Evolutionary conservation across 768 basidiomycete species (phyloP).

Genomic region (Lactarius pseudohatsudake): DNA sequence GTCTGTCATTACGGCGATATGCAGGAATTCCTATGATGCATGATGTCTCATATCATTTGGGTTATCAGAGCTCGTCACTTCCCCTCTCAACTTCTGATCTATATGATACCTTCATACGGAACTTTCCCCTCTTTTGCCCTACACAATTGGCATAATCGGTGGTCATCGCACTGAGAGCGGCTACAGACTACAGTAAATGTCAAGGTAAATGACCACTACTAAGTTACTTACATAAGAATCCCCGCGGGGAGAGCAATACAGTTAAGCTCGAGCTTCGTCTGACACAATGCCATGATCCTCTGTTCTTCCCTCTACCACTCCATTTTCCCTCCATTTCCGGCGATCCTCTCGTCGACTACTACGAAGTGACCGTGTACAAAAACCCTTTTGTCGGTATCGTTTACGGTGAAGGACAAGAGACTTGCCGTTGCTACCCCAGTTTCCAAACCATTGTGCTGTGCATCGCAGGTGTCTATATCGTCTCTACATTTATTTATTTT

Average conservation of each 20-base stretch:
- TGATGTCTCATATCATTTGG: too few relatives aligned
- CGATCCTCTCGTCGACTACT: neutral
- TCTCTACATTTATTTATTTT: neutral
- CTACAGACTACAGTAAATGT: neutral
- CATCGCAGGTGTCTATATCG: slow-evolving; percentile 9
- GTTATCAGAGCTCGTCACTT: too few relatives aligned
- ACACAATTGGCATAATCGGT: neutral
- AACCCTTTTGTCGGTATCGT: slow-evolving; percentile 18
- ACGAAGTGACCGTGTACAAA: slow-evolving; percentile 12
- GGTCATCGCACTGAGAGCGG: neutral
- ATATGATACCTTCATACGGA: too few relatives aligned
- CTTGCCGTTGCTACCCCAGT: too few relatives aligned
- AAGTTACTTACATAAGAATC: too few relatives aligned
- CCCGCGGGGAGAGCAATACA: neutral
- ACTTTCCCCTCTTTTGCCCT: neutral
- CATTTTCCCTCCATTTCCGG: slow-evolving; percentile 4
- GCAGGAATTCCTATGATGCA: too few relatives aligned
- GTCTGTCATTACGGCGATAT: too few relatives aligned
- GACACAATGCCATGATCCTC: too few relatives aligned
- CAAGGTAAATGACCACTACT: neutral
- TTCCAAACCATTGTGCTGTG: neutral
- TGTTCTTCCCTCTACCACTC: too few relatives aligned
- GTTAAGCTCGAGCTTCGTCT: neutral
- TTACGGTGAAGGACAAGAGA: slow-evolving; percentile 4
- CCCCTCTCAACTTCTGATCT: too few relatives aligned